phyloP scores from a whole-genome alignment of 345 rosid species.

The Lumnitzera racemosa region DNA sequence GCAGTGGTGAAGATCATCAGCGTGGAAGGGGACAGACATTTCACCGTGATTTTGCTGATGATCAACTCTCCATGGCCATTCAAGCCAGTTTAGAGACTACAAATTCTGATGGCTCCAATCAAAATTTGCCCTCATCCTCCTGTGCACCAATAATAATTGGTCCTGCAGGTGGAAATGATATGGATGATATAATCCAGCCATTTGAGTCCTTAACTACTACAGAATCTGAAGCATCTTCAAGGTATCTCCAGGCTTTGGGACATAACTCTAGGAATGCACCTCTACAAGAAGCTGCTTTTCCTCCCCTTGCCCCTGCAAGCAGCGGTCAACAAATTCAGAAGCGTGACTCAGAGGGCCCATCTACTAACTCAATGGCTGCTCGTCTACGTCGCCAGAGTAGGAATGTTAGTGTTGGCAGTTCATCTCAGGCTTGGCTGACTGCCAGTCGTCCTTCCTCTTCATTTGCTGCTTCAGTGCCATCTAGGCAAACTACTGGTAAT shows the following conservation, averaged over 20 bases:
- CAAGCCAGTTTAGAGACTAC: constrained; percentile 48
- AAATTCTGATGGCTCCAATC: constrained; percentile 20
- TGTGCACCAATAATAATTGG: constrained; percentile 30
- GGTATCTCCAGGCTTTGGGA: constrained; percentile 85
- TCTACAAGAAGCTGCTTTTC: constrained; percentile 74
- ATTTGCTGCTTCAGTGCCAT: constrained; percentile 24
- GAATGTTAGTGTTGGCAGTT: constrained; percentile 21
- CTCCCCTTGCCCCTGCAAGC: constrained; percentile 55
- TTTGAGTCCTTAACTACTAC: constrained; percentile 40
- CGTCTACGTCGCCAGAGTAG: constrained; percentile 47
- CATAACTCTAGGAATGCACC: constrained; percentile 43
- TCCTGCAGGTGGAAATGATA: constrained; percentile 31
- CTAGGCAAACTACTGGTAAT: constrained; percentile 14
- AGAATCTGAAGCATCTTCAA: constrained; percentile 49
- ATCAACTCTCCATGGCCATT: constrained; percentile 49
- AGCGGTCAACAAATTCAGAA: constrained; percentile 39
- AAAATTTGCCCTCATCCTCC: constrained; percentile 36
- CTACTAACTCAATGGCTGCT: constrained; percentile 60
- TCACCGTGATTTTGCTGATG: constrained; percentile 59
- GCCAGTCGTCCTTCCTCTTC: constrained; percentile 24
- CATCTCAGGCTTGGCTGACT: constrained; percentile 59
- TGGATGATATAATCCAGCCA: constrained; percentile 53
- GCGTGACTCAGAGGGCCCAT: constrained; percentile 34
- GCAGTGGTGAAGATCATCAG: constrained; percentile 50
- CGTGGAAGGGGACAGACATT: constrained; percentile 70